phyloP scores from a whole-genome alignment of 768 basidiomycete genomes.

The Boletus reticuloceps region DNA sequence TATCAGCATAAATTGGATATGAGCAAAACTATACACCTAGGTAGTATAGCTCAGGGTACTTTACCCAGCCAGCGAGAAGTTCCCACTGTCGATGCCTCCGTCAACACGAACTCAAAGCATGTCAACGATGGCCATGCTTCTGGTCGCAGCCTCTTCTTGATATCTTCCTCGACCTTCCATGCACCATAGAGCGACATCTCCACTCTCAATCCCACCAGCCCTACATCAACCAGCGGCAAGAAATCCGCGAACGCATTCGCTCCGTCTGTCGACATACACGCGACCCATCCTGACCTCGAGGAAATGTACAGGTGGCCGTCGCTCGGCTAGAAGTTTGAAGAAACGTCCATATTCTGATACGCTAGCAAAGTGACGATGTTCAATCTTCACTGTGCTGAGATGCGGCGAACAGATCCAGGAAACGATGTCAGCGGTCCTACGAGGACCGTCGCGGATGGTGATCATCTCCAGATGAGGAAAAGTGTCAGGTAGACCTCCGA shows the following conservation, averaged over 20 bases:
- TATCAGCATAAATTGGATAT: too few relatives aligned
- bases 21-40: background rate
- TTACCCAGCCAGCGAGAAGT: too few relatives aligned
- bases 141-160: constrained; percentile 1
- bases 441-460: constrained; percentile 5
- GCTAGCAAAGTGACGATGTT: background rate
- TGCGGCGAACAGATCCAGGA: constrained; percentile 7
- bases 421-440: constrained; percentile 3
- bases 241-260: constrained; percentile 5
- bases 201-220: constrained; percentile 3
- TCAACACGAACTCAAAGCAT: constrained; percentile 13
- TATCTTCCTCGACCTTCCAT: constrained; percentile 6
- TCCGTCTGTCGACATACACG: background rate
- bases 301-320: background rate
- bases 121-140: constrained; percentile 11
- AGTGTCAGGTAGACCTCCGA: background rate
- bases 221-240: constrained; percentile 3
- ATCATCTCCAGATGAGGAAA: constrained; percentile 5
- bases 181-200: constrained; percentile 5
- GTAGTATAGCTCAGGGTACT: background rate
- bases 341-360: constrained; percentile 1
- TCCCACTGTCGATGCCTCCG: background rate
- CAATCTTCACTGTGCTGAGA: constrained; percentile 8
- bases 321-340: constrained; percentile 4
- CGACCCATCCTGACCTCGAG: constrained; percentile 7